A percentile compares a stretch with the other conserved stretches of the same genome.
These are phyloP conservation scores for Cercophora newfieldiana DNA, from an alignment of 495 filamentous ascomycete species.

Conservation along the genomic window DNA sequence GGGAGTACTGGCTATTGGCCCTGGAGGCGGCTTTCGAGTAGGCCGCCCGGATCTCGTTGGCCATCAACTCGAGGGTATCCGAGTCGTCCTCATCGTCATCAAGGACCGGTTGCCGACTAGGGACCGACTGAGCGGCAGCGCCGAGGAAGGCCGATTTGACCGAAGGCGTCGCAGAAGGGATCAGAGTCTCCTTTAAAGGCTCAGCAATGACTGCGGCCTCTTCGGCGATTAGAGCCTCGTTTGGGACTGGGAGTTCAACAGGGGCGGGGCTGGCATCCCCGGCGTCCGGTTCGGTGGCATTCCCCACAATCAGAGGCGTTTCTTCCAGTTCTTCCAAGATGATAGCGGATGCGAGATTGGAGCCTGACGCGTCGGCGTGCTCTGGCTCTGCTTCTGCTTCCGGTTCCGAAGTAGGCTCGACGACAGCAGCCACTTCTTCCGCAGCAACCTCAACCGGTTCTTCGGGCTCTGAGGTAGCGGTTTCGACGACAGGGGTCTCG, in stretches of 20 bases:
- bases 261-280: slow-evolving; percentile 58
- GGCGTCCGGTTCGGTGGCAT: slow-evolving; percentile 20
- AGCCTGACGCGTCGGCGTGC: slow-evolving; percentile 14
- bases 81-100: slow-evolving; percentile 54
- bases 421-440: slow-evolving; percentile 18
- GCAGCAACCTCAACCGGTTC: slow-evolving; percentile 13
- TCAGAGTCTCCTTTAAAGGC: not conserved
- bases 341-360: slow-evolving; percentile 25
- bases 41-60: slow-evolving; percentile 49
- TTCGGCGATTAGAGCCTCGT: slow-evolving; percentile 21
- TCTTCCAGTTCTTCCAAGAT: slow-evolving; percentile 26
- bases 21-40: slow-evolving; percentile 61
- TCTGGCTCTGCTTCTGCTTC: slow-evolving; percentile 12
- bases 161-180: slow-evolving; percentile 13
- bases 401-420: slow-evolving; percentile 25
- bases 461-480: not conserved
- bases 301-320: slow-evolving; percentile 28
- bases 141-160: slow-evolving; percentile 48
- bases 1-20: slow-evolving; percentile 64
- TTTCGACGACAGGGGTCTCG: not conserved
- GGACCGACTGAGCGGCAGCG: slow-evolving; percentile 46
- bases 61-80: slow-evolving; percentile 61
- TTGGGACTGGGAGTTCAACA: slow-evolving; percentile 41
- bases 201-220: slow-evolving; percentile 1
- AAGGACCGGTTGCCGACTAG: slow-evolving; percentile 38